Percentiles rank a stretch among this genome's conserved stretches.
Conservation (phyloP, 768 basidiomycete species). For the Pleurotus tuoliensis region DNA sequence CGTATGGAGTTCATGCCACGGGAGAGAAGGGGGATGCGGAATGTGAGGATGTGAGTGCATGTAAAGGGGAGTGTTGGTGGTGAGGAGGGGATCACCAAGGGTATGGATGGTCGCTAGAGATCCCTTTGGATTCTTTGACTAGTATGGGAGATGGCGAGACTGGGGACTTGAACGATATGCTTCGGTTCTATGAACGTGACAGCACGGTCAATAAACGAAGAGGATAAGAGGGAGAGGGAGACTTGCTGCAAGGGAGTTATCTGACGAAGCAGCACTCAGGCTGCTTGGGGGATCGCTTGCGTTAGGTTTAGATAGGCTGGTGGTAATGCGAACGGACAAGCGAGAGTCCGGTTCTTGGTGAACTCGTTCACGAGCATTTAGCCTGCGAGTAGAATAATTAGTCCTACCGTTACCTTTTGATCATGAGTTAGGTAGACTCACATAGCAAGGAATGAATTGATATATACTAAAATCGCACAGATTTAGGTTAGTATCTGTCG, state of each 20-base stretch:
- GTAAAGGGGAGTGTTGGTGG: not conserved
- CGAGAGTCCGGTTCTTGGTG: not conserved
- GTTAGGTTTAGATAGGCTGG: not conserved
- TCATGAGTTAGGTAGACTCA: not conserved
- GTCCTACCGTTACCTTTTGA: not conserved
- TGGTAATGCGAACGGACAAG: not conserved
- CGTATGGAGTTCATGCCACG: too few relatives aligned
- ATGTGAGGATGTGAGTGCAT: not conserved
- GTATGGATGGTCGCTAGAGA: not conserved
- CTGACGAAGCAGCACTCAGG: not conserved
- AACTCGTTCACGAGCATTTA: slow-evolving; percentile 1
- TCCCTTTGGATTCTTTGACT: not conserved
- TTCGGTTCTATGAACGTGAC: too few relatives aligned
- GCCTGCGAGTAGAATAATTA: not conserved
- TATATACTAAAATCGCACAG: slow-evolving; percentile 18
- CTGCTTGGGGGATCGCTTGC: not conserved
- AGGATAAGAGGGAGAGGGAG: not conserved
- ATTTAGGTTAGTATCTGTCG: not conserved
- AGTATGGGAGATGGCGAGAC: not conserved
- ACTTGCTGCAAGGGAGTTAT: not conserved
- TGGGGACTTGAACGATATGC: not conserved
- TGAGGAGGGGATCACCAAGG: not conserved
- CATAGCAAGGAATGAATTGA: slow-evolving; percentile 29
- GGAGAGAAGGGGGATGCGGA: too few relatives aligned
- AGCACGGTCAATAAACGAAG: too few relatives aligned